These are phyloP conservation scores for Vicia faba DNA, from an alignment of 306 rosid genomes.

Conservation along the genomic window DNA sequence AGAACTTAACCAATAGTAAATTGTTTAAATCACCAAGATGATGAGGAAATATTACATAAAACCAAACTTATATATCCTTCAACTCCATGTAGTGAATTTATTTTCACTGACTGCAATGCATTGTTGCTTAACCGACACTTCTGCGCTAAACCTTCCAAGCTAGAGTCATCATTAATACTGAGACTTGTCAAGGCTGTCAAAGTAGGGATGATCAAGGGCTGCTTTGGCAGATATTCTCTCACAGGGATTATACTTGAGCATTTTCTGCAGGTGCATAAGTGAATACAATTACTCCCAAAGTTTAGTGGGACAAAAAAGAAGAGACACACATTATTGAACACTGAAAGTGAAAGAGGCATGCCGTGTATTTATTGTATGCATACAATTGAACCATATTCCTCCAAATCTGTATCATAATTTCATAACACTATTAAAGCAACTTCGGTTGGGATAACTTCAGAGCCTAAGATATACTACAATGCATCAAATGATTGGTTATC, in stretches of 20 bases:
- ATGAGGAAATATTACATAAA: constrained; percentile 48
- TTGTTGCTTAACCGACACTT: background rate
- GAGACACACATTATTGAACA: constrained; percentile 9
- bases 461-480: constrained; percentile 5
- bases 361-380: background rate
- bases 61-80: constrained; percentile 5
- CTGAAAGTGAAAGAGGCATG: constrained; percentile 21
- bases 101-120: constrained; percentile 14
- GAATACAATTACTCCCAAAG: constrained; percentile 26
- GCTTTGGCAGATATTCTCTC: constrained; percentile 98
- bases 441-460: constrained; percentile 12
- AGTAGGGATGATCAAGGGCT: constrained; percentile 93
- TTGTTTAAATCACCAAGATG: constrained; percentile 69
- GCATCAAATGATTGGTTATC: constrained; percentile 11
- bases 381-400: background rate
- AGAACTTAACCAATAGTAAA: constrained; percentile 5
- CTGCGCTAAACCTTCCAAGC: constrained; percentile 28
- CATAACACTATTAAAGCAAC: background rate
- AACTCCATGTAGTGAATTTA: constrained; percentile 26
- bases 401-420: background rate
- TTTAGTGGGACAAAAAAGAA: constrained; percentile 11
- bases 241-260: constrained; percentile 80
- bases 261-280: constrained; percentile 61
- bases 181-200: constrained; percentile 88
- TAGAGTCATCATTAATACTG: constrained; percentile 52